phyloP scores from a whole-genome alignment of 176 grass and related monocot species.

The Triticum aestivum region DNA sequence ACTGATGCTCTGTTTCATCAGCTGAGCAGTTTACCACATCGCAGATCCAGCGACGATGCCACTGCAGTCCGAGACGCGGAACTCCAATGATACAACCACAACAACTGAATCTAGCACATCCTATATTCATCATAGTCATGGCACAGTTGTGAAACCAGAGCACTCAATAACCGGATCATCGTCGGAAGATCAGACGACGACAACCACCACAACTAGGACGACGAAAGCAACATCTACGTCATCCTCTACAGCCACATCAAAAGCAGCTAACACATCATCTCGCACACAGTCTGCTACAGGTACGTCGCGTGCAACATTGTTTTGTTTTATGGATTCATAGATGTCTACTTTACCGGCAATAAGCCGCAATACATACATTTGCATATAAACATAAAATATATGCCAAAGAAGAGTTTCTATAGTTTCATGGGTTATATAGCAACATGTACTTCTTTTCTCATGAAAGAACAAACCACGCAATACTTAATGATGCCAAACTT shows the following conservation, averaged over 20 bases:
- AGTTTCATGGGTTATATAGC: neutral
- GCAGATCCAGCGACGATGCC: constrained; percentile 19
- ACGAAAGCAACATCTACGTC: neutral
- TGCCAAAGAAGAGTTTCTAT: neutral
- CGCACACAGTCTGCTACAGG: neutral
- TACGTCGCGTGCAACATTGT: neutral
- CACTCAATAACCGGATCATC: neutral
- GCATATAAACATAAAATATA: neutral
- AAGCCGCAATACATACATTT: neutral
- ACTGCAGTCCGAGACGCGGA: neutral
- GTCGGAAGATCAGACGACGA: neutral
- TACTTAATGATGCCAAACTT: neutral
- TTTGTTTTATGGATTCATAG: neutral
- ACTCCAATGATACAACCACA: neutral
- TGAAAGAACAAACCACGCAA: neutral
- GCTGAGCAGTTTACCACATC: neutral
- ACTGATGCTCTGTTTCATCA: neutral
- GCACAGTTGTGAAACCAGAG: constrained; percentile 8
- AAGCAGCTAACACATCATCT: neutral
- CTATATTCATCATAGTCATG: neutral
- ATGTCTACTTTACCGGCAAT: neutral
- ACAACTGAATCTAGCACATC: neutral
- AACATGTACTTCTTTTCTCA: neutral
- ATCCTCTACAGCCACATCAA: neutral
- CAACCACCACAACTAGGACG: neutral